Percentiles rank a stretch among this genome's conserved stretches.
phyloP scores from a whole-genome alignment of 352 stramenopile species.

The Phytophthora pini region DNA sequence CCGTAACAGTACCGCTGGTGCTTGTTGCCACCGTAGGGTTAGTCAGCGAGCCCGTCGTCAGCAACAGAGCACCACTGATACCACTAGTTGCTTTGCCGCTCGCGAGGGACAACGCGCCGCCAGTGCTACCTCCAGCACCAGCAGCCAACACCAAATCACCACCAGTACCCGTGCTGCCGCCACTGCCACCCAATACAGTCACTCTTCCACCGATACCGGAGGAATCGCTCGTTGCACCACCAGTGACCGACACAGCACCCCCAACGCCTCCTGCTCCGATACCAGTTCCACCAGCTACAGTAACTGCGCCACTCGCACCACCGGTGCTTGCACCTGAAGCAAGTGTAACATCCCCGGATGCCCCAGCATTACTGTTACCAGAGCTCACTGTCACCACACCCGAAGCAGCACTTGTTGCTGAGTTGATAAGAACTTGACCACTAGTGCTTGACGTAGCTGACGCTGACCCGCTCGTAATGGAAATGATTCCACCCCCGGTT shows the following conservation, averaged over 20 bases:
- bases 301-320: slow-evolving; percentile 44
- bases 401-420: slow-evolving; percentile 40
- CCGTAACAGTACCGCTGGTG: slow-evolving; percentile 35
- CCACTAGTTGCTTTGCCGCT: slow-evolving; percentile 29
- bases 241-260: slow-evolving; percentile 40
- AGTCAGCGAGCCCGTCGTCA: slow-evolving; percentile 29
- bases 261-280: slow-evolving; percentile 32
- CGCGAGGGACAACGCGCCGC: slow-evolving; percentile 34
- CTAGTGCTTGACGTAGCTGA: slow-evolving; percentile 34
- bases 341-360: slow-evolving; percentile 44
- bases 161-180: slow-evolving; percentile 23
- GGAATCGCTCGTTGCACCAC: slow-evolving; percentile 18
- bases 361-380: slow-evolving; percentile 37
- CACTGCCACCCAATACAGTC: slow-evolving; percentile 16
- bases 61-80: slow-evolving; percentile 19
- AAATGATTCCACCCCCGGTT: slow-evolving; percentile 47
- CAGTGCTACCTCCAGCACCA: slow-evolving; percentile 28
- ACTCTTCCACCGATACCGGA: slow-evolving; percentile 22
- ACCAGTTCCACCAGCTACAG: slow-evolving; percentile 43
- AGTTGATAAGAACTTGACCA: slow-evolving; percentile 42
- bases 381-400: slow-evolving; percentile 25
- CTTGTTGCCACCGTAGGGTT: slow-evolving; percentile 14
- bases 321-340: slow-evolving; percentile 43
- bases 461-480: slow-evolving; percentile 42
- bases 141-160: slow-evolving; percentile 20